These are phyloP conservation scores for Talaromyces wortmannii DNA, from an alignment of 495 filamentous ascomycete species.

Conservation along the genomic window DNA sequence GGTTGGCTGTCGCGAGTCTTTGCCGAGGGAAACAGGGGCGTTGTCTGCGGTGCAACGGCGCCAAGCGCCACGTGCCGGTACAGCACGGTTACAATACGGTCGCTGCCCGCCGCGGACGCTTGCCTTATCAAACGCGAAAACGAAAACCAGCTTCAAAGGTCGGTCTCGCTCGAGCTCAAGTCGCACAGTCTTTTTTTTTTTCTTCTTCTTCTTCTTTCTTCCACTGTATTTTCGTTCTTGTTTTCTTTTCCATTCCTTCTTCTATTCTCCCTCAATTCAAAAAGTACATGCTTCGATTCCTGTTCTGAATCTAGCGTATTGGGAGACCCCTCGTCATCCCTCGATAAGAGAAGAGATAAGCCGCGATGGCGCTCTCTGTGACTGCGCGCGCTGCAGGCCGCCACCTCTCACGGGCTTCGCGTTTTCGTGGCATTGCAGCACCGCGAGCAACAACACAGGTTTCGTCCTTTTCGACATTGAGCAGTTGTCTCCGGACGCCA, in stretches of 20 bases:
- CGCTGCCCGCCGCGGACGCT: neutral
- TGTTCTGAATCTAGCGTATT: conserved; percentile 7
- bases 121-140: neutral
- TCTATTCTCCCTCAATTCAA: conserved; percentile 26
- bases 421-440: conserved; percentile 21
- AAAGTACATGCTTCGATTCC: conserved; percentile 7
- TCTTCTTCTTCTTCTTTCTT: neutral
- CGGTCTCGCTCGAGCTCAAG: neutral
- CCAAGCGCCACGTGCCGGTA: neutral
- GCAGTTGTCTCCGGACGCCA: conserved; percentile 18
- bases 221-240: conserved; percentile 7
- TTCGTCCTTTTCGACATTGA: conserved; percentile 16
- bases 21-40: neutral
- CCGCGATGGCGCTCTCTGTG: conserved; percentile 26
- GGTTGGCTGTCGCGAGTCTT: neutral
- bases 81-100: neutral
- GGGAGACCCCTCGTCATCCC: neutral
- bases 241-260: conserved; percentile 22
- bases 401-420: conserved; percentile 33
- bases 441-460: conserved; percentile 15
- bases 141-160: too few species aligned
- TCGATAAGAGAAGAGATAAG: too few species aligned
- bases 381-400: conserved; percentile 36
- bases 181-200: neutral
- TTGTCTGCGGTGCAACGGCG: neutral